phyloP scores from a whole-genome alignment of 345 rosid species.

The Citrus reticulata region DNA sequence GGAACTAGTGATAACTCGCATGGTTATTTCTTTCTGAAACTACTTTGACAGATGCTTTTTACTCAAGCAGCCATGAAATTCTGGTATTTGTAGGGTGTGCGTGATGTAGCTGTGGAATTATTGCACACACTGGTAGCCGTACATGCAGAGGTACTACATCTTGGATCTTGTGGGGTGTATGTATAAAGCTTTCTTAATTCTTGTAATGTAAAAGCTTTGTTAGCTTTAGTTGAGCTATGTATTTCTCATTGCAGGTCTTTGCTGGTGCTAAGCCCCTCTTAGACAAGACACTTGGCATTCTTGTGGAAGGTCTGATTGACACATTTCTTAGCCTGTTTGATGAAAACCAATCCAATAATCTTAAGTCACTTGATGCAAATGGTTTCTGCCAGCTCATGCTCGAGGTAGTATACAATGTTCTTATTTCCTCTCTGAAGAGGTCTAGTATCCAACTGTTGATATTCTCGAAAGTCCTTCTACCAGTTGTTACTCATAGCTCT shows the following conservation, averaged over 20 bases:
- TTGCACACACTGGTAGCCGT: conserved; percentile 90
- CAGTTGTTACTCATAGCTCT: background rate
- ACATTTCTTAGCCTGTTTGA: conserved; percentile 76
- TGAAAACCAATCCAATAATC: conserved; percentile 63
- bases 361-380: conserved; percentile 75
- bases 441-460: background rate
- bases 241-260: conserved; percentile 58
- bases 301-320: conserved; percentile 93
- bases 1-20: conserved; percentile 12
- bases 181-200: background rate
- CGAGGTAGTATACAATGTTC: conserved; percentile 55
- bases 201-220: background rate
- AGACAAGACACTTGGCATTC: conserved; percentile 89
- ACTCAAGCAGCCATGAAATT: conserved; percentile 4
- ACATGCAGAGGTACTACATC: conserved; percentile 75
- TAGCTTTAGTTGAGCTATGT: background rate
- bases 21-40: background rate
- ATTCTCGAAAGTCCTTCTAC: background rate
- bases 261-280: conserved; percentile 92
- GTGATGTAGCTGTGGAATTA: conserved; percentile 92
- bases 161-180: background rate
- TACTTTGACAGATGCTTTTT: background rate
- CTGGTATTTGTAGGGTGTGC: conserved; percentile 65
- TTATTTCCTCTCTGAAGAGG: background rate
- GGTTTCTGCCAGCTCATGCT: conserved; percentile 99